Conservation (phyloP, 306 rosid genomes). For the Cicer yamashitae region DNA sequence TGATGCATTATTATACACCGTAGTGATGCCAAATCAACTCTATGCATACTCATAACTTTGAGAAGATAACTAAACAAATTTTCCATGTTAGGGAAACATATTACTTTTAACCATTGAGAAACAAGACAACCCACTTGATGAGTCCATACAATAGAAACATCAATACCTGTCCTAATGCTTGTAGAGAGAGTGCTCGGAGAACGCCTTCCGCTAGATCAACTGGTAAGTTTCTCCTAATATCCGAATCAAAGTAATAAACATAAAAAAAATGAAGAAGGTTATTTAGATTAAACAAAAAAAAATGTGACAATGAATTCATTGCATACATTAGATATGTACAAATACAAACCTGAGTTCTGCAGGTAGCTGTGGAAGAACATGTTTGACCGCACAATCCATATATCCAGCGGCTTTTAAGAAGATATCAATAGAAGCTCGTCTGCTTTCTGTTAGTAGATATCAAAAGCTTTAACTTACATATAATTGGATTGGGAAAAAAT, state of each 20-base stretch:
- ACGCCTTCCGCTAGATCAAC: constrained; percentile 94
- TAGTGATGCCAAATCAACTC: not conserved
- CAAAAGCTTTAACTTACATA: constrained; percentile 35
- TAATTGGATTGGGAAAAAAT: constrained; percentile 17
- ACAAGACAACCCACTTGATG: constrained; percentile 10
- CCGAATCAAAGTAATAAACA: constrained; percentile 41
- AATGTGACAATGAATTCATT: constrained; percentile 1
- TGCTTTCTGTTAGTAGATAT: constrained; percentile 68
- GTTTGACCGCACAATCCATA: constrained; percentile 94
- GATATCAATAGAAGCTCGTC: constrained; percentile 84
- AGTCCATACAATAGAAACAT: constrained; percentile 35
- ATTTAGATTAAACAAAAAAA: constrained; percentile 31
- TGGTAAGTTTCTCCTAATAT: constrained; percentile 87
- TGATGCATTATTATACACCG: not conserved
- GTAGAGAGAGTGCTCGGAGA: constrained; percentile 93
- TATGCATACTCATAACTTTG: constrained; percentile 6
- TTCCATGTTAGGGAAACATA: not conserved
- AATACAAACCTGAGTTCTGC: constrained; percentile 78
- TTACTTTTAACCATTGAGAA: constrained; percentile 9
- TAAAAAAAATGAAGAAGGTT: constrained; percentile 18
- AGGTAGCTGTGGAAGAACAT: constrained; percentile 90
- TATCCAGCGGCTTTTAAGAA: constrained; percentile 92
- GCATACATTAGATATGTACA: constrained; percentile 39
- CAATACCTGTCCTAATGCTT: constrained; percentile 90
- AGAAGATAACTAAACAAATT: constrained; percentile 24